phyloP scores from a whole-genome alignment of 2,329 filamentous ascomycete genomes.

The Ophiostoma himal-ulmi region DNA sequence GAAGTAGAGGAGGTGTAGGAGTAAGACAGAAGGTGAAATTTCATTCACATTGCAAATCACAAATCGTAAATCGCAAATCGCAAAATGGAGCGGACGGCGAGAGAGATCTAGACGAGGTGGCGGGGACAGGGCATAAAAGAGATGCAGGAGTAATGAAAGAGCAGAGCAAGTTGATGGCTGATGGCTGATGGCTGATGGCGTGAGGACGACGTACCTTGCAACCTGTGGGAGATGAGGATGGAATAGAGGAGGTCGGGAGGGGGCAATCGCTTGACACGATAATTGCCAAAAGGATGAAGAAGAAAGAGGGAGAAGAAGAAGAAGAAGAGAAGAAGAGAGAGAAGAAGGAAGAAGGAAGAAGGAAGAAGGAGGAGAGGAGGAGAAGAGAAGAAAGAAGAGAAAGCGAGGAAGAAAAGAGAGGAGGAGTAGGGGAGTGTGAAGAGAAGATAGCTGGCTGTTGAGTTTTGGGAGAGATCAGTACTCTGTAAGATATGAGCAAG shows the following conservation, averaged over 20 bases:
- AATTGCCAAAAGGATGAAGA: constrained; percentile 21
- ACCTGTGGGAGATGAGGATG: constrained; percentile 7
- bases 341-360: constrained; percentile 3
- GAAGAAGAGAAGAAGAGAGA: constrained; percentile 15
- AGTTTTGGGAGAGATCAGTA: not conserved
- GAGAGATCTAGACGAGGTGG: constrained; percentile 10
- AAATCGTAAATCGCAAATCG: constrained; percentile 10
- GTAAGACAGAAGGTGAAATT: constrained; percentile 7
- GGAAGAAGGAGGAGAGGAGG: constrained; percentile 23
- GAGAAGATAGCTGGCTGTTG: constrained; percentile 23
- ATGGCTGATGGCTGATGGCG: not conserved
- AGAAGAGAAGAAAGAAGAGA: constrained; percentile 26
- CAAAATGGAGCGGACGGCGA: constrained; percentile 11
- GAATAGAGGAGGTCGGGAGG: constrained; percentile 14
- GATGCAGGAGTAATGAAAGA: not conserved
- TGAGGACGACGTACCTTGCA: constrained; percentile 11
- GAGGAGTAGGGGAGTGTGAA: constrained; percentile 22
- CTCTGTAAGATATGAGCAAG: constrained; percentile 4
- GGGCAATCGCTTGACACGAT: constrained; percentile 13
- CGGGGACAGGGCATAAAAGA: constrained; percentile 9
- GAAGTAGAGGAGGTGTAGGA: not conserved
- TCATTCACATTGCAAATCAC: not conserved
- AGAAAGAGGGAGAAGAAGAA: constrained; percentile 25
- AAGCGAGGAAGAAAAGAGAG: constrained; percentile 24
- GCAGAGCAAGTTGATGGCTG: not conserved